phyloP scores from a whole-genome alignment of 352 stramenopile genomes.

The Thalassiosira mediterranea region DNA sequence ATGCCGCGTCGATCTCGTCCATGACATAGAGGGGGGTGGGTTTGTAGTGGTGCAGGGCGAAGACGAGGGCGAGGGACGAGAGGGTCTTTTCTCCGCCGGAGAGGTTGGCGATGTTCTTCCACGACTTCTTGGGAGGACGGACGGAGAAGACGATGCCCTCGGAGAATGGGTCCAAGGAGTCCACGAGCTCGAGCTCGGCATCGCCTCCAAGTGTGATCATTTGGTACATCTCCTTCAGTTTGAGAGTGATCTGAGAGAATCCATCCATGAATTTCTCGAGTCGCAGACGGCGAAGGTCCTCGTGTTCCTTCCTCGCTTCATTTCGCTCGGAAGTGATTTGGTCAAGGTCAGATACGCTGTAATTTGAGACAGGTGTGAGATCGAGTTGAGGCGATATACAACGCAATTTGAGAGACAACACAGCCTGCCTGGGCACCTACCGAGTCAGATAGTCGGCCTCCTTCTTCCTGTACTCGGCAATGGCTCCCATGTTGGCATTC shows the following conservation, averaged over 20 bases:
- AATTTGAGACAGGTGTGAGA: constrained; percentile 5
- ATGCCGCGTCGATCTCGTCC: constrained; percentile 90
- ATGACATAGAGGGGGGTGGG: constrained; percentile 99
- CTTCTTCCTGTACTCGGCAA: constrained; percentile 89
- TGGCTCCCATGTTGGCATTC: constrained; percentile 88
- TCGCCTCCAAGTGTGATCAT: constrained; percentile 92
- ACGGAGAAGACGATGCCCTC: constrained; percentile 99
- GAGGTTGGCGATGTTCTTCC: constrained; percentile 99
- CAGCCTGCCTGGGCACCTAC: constrained; percentile 39
- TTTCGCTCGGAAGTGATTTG: constrained; percentile 92
- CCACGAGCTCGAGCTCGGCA: constrained; percentile 98
- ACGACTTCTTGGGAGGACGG: constrained; percentile 98
- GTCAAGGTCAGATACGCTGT: constrained; percentile 93
- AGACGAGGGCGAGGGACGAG: constrained; percentile 98
- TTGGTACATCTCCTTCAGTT: constrained; percentile 99
- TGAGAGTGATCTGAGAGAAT: constrained; percentile 98
- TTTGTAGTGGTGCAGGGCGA: constrained; percentile 99
- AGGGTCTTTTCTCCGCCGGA: constrained; percentile 99
- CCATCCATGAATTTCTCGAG: constrained; percentile 99
- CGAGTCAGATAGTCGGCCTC: constrained; percentile 92
- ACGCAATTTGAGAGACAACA: not conserved
- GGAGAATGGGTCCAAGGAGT: constrained; percentile 98
- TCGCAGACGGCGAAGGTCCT: constrained; percentile 94
- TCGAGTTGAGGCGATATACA: constrained; percentile 5
- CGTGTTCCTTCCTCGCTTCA: constrained; percentile 91